Conservation (phyloP, 1,139 yeast species). For the Nakaseomyces uthaithaninus region DNA sequence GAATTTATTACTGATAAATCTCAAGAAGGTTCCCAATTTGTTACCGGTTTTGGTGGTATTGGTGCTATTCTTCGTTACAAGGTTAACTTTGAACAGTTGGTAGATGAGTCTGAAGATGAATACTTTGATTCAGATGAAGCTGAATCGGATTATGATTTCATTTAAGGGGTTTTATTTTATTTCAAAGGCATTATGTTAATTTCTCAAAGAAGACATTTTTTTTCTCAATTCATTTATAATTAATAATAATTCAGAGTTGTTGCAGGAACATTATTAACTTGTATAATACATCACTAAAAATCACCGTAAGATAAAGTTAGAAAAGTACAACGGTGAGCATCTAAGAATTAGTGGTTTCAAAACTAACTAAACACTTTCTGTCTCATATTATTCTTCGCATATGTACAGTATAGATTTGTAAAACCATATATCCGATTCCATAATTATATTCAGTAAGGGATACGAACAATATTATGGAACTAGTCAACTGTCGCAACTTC, state of each 20-base stretch:
- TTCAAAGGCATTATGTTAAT: slow-evolving; percentile 5
- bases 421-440: slow-evolving; percentile 1
- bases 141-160: slow-evolving; percentile 39
- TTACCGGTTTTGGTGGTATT: slow-evolving; percentile 96
- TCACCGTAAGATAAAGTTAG: neutral
- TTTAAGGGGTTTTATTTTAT: slow-evolving; percentile 17
- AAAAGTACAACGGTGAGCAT: neutral
- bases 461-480: no score
- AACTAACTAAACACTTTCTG: no score
- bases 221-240: slow-evolving; percentile 9
- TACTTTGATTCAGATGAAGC: slow-evolving; percentile 73
- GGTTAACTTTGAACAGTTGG: slow-evolving; percentile 92
- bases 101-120: slow-evolving; percentile 83
- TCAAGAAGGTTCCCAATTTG: slow-evolving; percentile 97
- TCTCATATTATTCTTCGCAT: neutral
- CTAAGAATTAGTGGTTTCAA: neutral
- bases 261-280: neutral
- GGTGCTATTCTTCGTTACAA: slow-evolving; percentile 95
- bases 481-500: no score
- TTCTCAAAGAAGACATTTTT: neutral
- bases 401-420: neutral
- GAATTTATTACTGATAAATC: slow-evolving; percentile 96
- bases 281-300: slow-evolving; percentile 1
- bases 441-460: no score
- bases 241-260: slow-evolving; percentile 7